Percentiles rank a stretch among this genome's conserved stretches.
Conservation (phyloP, 2,329 filamentous ascomycete species). For the Alternaria sp. region DNA sequence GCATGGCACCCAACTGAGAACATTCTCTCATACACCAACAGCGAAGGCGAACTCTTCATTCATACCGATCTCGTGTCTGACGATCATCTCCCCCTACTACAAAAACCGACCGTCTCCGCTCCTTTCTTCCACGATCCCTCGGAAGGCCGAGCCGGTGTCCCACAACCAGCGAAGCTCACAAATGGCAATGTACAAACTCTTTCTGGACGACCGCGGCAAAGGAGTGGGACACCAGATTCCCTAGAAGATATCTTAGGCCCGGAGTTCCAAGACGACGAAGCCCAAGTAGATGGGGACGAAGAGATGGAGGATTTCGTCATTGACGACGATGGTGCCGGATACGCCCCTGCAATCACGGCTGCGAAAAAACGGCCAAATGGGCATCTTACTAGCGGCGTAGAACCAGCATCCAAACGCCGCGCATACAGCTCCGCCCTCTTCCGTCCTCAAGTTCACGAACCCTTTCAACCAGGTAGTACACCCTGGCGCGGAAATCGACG, state of each 20-base stretch:
- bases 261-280: slow-evolving; percentile 59
- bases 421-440: slow-evolving; percentile 57
- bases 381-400: slow-evolving; percentile 55
- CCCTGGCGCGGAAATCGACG: slow-evolving; percentile 95
- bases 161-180: slow-evolving; percentile 57
- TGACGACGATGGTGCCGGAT: slow-evolving; percentile 94
- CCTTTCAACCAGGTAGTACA: slow-evolving; percentile 93
- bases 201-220: slow-evolving; percentile 62
- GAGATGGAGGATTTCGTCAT: slow-evolving; percentile 82
- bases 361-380: slow-evolving; percentile 69
- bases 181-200: slow-evolving; percentile 66
- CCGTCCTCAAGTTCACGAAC: slow-evolving; percentile 75
- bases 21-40: slow-evolving; percentile 88
- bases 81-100: slow-evolving; percentile 59
- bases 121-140: slow-evolving; percentile 87
- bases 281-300: slow-evolving; percentile 57
- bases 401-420: slow-evolving; percentile 61
- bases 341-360: slow-evolving; percentile 68
- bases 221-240: slow-evolving; percentile 72
- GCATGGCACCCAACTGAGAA: slow-evolving; percentile 93
- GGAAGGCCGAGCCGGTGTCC: slow-evolving; percentile 72
- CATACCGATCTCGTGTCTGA: slow-evolving; percentile 71
- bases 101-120: slow-evolving; percentile 71
- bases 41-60: slow-evolving; percentile 92
- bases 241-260: slow-evolving; percentile 81